These are phyloP conservation scores for Boletus reticulatus DNA, from an alignment of 768 basidiomycete genomes.

Conservation along the genomic window DNA sequence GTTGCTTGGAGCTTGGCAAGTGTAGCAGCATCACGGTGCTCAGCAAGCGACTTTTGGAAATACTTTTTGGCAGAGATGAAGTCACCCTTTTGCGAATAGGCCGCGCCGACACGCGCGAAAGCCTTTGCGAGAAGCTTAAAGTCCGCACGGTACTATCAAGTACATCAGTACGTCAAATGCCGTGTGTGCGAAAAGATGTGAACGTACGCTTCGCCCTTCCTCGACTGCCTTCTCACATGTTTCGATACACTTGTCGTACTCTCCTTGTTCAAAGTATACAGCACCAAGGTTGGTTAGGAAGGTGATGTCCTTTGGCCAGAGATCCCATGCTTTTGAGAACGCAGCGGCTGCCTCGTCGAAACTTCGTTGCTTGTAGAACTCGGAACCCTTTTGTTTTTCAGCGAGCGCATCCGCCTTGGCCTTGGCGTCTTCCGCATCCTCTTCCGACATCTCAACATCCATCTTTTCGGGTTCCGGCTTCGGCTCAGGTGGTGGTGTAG, in stretches of 20 bases:
- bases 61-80: constrained; percentile 77
- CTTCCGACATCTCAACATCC: constrained; percentile 66
- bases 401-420: constrained; percentile 77
- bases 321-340: constrained; percentile 89
- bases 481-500: constrained; percentile 37
- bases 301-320: constrained; percentile 90
- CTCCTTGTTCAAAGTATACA: constrained; percentile 90
- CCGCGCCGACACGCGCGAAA: constrained; percentile 82
- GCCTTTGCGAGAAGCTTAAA: constrained; percentile 97
- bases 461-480: constrained; percentile 44
- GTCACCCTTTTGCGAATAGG: constrained; percentile 83
- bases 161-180: background rate
- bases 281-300: constrained; percentile 91
- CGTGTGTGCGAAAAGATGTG: background rate
- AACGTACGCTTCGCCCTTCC: constrained; percentile 75
- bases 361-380: constrained; percentile 82
- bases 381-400: constrained; percentile 75
- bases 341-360: constrained; percentile 73
- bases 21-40: constrained; percentile 93
- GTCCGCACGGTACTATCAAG: constrained; percentile 73
- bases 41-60: constrained; percentile 90
- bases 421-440: constrained; percentile 66
- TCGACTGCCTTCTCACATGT: constrained; percentile 96
- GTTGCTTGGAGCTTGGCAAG: constrained; percentile 85
- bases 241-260: constrained; percentile 89